phyloP scores from a whole-genome alignment of 2,329 filamentous ascomycete species.

The Ophiostoma fasciatum region DNA sequence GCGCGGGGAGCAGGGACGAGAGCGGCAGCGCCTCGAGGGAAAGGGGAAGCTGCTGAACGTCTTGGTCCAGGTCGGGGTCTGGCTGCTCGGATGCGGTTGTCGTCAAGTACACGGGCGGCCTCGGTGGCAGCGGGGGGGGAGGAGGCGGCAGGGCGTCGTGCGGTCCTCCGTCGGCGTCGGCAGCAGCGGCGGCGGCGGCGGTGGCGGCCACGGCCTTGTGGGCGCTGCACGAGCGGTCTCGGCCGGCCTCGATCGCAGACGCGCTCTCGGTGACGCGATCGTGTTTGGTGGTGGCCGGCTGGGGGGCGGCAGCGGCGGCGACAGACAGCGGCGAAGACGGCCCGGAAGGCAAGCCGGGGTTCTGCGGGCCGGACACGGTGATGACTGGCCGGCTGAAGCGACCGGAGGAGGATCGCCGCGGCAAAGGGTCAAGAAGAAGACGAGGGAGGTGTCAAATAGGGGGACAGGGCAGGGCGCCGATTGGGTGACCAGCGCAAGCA shows the following conservation, averaged over 20 bases:
- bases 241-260: neutral
- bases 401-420: neutral
- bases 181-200: neutral
- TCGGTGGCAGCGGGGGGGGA: too few relatives aligned
- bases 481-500: too few relatives aligned
- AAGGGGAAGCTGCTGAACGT: neutral
- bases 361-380: constrained; percentile 10
- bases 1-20: neutral
- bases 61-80: neutral
- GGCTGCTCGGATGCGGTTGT: neutral
- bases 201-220: neutral
- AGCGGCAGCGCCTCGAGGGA: neutral
- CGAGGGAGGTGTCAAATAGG: too few relatives aligned
- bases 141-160: too few relatives aligned
- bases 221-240: neutral
- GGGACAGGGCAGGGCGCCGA: too few relatives aligned
- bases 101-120: too few relatives aligned
- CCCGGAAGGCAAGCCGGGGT: constrained; percentile 3
- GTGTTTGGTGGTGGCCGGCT: neutral
- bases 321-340: constrained; percentile 5
- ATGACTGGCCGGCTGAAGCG: constrained; percentile 1
- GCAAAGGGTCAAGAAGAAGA: neutral
- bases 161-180: too few relatives aligned
- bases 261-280: neutral
- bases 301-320: neutral